These are phyloP conservation scores for Fusarium sp. DNA, from an alignment of 2,329 filamentous ascomycete species.

Conservation along the genomic window DNA sequence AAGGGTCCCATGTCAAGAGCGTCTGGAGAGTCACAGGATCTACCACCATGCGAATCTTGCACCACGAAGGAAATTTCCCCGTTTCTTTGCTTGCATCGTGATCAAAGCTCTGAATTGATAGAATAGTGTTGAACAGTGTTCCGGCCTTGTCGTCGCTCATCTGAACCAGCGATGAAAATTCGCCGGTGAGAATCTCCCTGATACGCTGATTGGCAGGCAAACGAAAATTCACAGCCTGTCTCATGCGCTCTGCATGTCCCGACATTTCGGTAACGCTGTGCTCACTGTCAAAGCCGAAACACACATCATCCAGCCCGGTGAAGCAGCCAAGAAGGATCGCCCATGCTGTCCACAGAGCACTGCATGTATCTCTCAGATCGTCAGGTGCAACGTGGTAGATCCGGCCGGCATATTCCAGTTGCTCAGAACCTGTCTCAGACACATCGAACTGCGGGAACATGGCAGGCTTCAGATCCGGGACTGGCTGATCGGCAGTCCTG, in stretches of 20 bases:
- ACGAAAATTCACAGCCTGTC: neutral
- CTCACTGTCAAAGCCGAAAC: conserved; percentile 24
- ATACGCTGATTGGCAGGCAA: conserved; percentile 9
- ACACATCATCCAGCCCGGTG: conserved; percentile 34
- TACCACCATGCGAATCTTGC: conserved; percentile 28
- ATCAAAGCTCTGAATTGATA: conserved; percentile 41
- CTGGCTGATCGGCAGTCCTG: neutral
- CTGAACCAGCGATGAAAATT: neutral
- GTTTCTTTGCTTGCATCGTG: neutral
- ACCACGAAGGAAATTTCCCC: conserved; percentile 5
- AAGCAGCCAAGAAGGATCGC: conserved; percentile 31
- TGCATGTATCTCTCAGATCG: conserved; percentile 6
- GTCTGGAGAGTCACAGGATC: conserved; percentile 29
- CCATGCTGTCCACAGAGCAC: conserved; percentile 21
- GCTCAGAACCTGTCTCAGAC: neutral
- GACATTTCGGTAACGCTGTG: neutral
- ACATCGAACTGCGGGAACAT: conserved; percentile 35
- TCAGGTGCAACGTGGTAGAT: neutral
- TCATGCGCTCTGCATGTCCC: neutral
- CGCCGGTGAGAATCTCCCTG: neutral
- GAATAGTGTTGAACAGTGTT: conserved; percentile 56
- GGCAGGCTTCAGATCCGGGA: conserved; percentile 24
- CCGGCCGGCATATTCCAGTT: neutral
- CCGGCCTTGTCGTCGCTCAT: conserved; percentile 15
- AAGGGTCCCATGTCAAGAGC: conserved; percentile 47